Evolutionary conservation across 345 rosid species (phyloP).

Genomic region (Tarenaya hassleriana): DNA sequence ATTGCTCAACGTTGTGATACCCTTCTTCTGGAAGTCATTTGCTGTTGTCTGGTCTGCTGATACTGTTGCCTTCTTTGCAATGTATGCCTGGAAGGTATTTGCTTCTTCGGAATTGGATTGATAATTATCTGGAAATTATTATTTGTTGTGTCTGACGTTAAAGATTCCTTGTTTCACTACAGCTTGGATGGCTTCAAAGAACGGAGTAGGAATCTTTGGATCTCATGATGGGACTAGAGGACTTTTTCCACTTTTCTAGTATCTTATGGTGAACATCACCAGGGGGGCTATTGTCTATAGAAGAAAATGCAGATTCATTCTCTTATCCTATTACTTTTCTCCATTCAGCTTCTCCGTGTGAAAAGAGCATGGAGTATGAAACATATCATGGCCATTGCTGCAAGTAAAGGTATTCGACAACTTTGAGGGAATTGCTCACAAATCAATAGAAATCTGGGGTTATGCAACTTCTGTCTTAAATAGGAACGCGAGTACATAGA

Average conservation of each 20-base stretch:
- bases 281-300: background rate
- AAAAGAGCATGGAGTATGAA: too few relatives aligned
- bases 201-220: background rate
- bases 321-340: slow-evolving; percentile 4
- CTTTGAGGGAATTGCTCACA: slow-evolving; percentile 7
- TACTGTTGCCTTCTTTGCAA: slow-evolving; percentile 63
- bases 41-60: slow-evolving; percentile 95
- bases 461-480: too few relatives aligned
- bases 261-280: background rate
- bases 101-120: slow-evolving; percentile 1
- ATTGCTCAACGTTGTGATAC: slow-evolving; percentile 70
- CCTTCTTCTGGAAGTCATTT: slow-evolving; percentile 87
- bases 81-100: slow-evolving; percentile 97
- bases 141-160: slow-evolving; percentile 4
- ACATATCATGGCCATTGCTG: too few relatives aligned
- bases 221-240: slow-evolving; percentile 12
- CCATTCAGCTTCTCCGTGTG: slow-evolving; percentile 13
- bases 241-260: too few relatives aligned
- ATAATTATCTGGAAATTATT: background rate
- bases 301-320: slow-evolving; percentile 6
- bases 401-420: slow-evolving; percentile 1
- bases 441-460: slow-evolving; percentile 23
- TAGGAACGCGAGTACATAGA: too few relatives aligned
- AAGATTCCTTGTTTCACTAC: slow-evolving; percentile 15
- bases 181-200: slow-evolving; percentile 33